Evolutionary conservation across 441 rosid species (phyloP).

Genomic region (Pelargonium fulgidum): DNA sequence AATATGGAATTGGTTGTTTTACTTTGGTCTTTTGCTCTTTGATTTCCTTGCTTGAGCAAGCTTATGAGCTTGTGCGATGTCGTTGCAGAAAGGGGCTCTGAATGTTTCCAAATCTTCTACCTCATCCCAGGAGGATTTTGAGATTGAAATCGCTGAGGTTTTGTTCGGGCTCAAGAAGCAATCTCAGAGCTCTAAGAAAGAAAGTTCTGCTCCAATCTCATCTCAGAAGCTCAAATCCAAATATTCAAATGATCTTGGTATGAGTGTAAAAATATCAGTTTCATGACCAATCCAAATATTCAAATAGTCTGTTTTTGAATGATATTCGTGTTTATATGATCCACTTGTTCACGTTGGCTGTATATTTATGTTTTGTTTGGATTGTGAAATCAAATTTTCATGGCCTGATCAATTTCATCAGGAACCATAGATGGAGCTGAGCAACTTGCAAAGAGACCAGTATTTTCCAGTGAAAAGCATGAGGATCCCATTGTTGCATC

Average conservation of each 20-base stretch:
- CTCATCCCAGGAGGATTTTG: conserved; percentile 45
- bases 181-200: conserved; percentile 30
- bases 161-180: conserved; percentile 48
- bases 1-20: not conserved
- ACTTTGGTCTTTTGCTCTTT: not conserved
- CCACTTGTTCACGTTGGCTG: not conserved
- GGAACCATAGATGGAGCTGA: not conserved
- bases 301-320: no score
- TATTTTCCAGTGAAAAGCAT: not conserved
- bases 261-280: conserved; percentile 21
- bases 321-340: not conserved
- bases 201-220: conserved; percentile 20
- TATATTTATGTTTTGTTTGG: not conserved
- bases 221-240: conserved; percentile 24
- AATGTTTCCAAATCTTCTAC: conserved; percentile 34
- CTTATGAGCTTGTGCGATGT: not conserved
- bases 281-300: conserved; percentile 12
- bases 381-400: not conserved
- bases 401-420: not conserved
- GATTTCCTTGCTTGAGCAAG: not conserved
- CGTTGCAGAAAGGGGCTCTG: conserved; percentile 34
- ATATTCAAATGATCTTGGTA: conserved; percentile 24
- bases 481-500: not conserved
- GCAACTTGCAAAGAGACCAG: not conserved
- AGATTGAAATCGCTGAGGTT: conserved; percentile 64